Percentiles rank a stretch among this genome's conserved stretches.
Conservation (phyloP, 768 basidiomycete genomes). For the Podaxis carcinomalis region DNA sequence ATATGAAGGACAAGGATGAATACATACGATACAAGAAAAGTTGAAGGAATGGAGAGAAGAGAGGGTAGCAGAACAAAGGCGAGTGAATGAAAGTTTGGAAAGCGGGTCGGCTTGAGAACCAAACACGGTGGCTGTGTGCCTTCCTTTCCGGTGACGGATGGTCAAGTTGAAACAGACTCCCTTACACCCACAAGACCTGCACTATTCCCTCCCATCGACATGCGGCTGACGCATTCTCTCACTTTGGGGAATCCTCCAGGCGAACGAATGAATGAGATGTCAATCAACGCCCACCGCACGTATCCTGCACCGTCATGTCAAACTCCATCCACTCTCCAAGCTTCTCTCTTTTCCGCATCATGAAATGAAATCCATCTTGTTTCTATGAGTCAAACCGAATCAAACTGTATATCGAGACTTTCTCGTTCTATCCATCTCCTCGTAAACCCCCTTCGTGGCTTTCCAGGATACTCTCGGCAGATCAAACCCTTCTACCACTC, state of each 20-base stretch:
- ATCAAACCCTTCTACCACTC: conserved; percentile 43
- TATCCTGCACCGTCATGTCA: conserved; percentile 3
- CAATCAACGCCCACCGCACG: conserved; percentile 2
- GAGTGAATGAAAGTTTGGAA: conserved; percentile 7
- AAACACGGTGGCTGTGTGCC: conserved; percentile 12
- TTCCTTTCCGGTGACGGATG: not conserved
- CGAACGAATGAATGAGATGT: not conserved
- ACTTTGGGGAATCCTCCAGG: not conserved
- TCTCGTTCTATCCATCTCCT: conserved; percentile 16
- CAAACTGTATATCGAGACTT: not conserved
- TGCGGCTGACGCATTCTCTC: not conserved
- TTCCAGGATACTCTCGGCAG: conserved; percentile 38
- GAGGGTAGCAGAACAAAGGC: conserved; percentile 1
- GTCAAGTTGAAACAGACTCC: not conserved
- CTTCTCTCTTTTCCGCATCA: not conserved
- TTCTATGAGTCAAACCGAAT: not conserved
- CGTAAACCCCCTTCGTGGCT: conserved; percentile 21
- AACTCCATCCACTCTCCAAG: not conserved
- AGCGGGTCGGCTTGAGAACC: conserved; percentile 5
- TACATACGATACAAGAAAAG: not conserved
- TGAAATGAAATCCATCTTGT: conserved; percentile 2
- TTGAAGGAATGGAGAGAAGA: not conserved
- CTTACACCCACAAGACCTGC: not conserved
- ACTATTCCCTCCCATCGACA: not conserved
- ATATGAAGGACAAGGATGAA: not conserved